Conservation (phyloP, 495 filamentous ascomycete species). For the Aspergillus wentii region DNA sequence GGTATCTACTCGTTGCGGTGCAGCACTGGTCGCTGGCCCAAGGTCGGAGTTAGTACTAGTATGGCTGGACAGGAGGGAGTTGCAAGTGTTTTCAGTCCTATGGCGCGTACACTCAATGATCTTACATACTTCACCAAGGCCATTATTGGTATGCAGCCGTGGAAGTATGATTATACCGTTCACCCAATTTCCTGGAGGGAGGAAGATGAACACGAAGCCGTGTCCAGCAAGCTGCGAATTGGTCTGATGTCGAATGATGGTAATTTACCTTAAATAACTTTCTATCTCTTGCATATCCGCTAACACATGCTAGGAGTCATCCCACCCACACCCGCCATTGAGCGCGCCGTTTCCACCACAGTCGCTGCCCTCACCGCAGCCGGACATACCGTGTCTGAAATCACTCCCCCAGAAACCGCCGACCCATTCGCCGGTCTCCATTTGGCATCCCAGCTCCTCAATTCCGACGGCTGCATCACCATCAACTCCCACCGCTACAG, state of each 20-base stretch:
- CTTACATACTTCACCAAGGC: constrained; percentile 79
- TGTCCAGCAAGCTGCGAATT: constrained; percentile 59
- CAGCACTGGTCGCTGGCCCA: constrained; percentile 94
- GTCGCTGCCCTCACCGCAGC: constrained; percentile 60
- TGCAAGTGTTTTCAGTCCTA: constrained; percentile 84
- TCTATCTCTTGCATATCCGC: neutral
- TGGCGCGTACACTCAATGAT: constrained; percentile 85
- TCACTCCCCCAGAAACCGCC: constrained; percentile 56
- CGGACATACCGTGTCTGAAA: constrained; percentile 74
- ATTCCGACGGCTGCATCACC: constrained; percentile 80
- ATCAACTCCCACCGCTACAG: constrained; percentile 70
- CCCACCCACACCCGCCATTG: constrained; percentile 80
- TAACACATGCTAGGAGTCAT: constrained; percentile 54
- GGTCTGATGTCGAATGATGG: constrained; percentile 79
- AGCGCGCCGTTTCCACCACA: constrained; percentile 66
- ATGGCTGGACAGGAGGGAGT: constrained; percentile 96
- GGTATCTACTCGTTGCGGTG: constrained; percentile 89
- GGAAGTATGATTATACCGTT: constrained; percentile 84
- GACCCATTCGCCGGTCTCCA: constrained; percentile 67
- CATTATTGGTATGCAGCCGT: constrained; percentile 79
- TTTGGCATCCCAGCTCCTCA: constrained; percentile 81
- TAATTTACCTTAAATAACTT: constrained; percentile 10
- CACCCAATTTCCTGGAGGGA: constrained; percentile 80
- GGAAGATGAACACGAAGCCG: constrained; percentile 52
- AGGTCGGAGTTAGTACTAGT: constrained; percentile 75